Evolutionary conservation across 1,284 basidiomycete species (phyloP).

Genomic region (Fomitopsis schrenkii): DNA sequence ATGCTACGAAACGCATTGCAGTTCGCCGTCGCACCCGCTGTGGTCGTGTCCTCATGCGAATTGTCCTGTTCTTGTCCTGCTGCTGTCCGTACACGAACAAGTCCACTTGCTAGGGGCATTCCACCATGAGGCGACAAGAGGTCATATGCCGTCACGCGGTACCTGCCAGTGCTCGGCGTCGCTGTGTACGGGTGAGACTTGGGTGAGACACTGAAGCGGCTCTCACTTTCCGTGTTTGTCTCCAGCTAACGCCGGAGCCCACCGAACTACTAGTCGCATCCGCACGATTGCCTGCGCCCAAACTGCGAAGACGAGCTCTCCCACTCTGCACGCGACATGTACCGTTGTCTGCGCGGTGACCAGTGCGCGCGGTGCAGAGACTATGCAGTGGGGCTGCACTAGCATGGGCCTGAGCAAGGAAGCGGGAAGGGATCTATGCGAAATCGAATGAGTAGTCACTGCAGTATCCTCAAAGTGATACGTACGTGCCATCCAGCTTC

Average conservation of each 20-base stretch:
- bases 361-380: conserved; percentile 52
- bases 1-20: conserved; percentile 38
- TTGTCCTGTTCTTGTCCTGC: conserved; percentile 36
- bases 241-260: conserved; percentile 43
- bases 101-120: conserved; percentile 34
- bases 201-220: too few species aligned
- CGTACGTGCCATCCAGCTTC: conserved; percentile 70
- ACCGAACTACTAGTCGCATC: too few species aligned
- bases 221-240: too few species aligned
- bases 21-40: conserved; percentile 16
- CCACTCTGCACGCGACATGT: conserved; percentile 28
- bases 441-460: conserved; percentile 6
- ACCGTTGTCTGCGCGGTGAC: conserved; percentile 58
- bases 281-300: too few species aligned
- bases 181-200: conserved; percentile 68
- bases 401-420: conserved; percentile 49
- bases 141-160: conserved; percentile 52
- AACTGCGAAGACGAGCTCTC: too few species aligned
- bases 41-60: conserved; percentile 22
- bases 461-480: not conserved
- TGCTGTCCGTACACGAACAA: conserved; percentile 56
- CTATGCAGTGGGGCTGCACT: conserved; percentile 45
- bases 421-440: conserved; percentile 39
- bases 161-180: conserved; percentile 50
- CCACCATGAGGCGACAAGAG: conserved; percentile 46